Evolutionary conservation across 495 filamentous ascomycete species (phyloP).

Genomic region (Podospora appendiculata): DNA sequence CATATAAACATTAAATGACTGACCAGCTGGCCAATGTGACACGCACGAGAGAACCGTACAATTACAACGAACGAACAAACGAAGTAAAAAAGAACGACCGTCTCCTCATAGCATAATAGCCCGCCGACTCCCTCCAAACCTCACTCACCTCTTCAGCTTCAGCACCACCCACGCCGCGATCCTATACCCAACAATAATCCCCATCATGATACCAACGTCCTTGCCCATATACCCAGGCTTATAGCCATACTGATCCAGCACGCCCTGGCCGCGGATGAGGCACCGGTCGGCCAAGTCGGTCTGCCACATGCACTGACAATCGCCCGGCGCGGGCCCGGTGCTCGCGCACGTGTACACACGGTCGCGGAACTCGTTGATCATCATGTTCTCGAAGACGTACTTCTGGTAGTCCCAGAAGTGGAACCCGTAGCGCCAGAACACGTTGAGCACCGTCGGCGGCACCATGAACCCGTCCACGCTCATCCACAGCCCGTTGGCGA

Average conservation of each 20-base stretch:
- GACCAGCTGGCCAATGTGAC: too few relatives aligned
- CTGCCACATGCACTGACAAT: constrained; percentile 63
- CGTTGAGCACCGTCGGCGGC: constrained; percentile 59
- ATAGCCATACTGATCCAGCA: constrained; percentile 63
- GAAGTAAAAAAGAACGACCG: background rate
- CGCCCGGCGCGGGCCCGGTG: constrained; percentile 1
- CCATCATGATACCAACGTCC: constrained; percentile 69
- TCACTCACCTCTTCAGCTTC: constrained; percentile 21
- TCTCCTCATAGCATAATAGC: too few relatives aligned
- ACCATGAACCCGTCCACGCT: constrained; percentile 74
- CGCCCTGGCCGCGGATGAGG: constrained; percentile 56
- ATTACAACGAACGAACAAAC: too few relatives aligned
- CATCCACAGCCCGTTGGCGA: constrained; percentile 86
- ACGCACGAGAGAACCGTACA: too few relatives aligned
- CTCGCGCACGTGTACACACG: constrained; percentile 52
- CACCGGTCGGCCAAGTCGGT: constrained; percentile 56
- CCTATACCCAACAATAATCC: constrained; percentile 65
- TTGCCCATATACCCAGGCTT: constrained; percentile 51
- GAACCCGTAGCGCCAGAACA: constrained; percentile 79
- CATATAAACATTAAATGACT: too few relatives aligned
- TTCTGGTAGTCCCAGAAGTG: constrained; percentile 79
- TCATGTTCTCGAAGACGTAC: constrained; percentile 86
- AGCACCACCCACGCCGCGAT: constrained; percentile 43
- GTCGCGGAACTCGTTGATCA: constrained; percentile 72
- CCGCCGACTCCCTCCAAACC: background rate